phyloP scores from a whole-genome alignment of 2,329 filamentous ascomycete species.

The Talaromyces sp. region DNA sequence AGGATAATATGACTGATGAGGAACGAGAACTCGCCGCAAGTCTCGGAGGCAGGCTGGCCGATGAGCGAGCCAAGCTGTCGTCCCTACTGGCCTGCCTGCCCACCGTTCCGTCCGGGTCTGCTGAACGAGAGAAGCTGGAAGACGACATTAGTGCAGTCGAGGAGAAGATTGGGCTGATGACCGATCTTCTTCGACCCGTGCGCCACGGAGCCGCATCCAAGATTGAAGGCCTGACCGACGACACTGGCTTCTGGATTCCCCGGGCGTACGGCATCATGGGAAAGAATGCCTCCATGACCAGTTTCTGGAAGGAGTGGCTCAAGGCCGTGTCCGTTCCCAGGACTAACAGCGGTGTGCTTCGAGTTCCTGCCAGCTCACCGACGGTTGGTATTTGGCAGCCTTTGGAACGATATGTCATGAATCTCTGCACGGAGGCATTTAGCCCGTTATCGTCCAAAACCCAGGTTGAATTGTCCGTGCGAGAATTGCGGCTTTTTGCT shows the following conservation, averaged over 20 bases:
- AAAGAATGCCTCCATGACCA: constrained; percentile 72
- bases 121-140: constrained; percentile 76
- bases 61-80: constrained; percentile 84
- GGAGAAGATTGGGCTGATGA: constrained; percentile 96
- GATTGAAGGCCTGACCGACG: constrained; percentile 92
- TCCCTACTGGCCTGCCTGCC: constrained; percentile 80
- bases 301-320: constrained; percentile 99
- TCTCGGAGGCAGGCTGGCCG: constrained; percentile 78
- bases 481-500: constrained; percentile 86
- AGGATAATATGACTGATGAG: constrained; percentile 94
- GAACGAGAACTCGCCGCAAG: constrained; percentile 91
- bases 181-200: constrained; percentile 86
- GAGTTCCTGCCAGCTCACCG: constrained; percentile 82
- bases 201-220: constrained; percentile 92
- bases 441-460: constrained; percentile 90
- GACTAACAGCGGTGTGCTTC: constrained; percentile 77
- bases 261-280: constrained; percentile 90
- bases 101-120: constrained; percentile 70
- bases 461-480: constrained; percentile 84
- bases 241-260: constrained; percentile 93
- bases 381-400: constrained; percentile 93
- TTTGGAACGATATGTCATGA: constrained; percentile 92
- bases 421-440: constrained; percentile 90
- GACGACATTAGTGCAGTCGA: constrained; percentile 94
- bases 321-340: constrained; percentile 91